Percentiles rank a stretch among this genome's conserved stretches.
Conservation (phyloP, 192 early-diverging fungal species). For the Spizellomyces sp. region DNA sequence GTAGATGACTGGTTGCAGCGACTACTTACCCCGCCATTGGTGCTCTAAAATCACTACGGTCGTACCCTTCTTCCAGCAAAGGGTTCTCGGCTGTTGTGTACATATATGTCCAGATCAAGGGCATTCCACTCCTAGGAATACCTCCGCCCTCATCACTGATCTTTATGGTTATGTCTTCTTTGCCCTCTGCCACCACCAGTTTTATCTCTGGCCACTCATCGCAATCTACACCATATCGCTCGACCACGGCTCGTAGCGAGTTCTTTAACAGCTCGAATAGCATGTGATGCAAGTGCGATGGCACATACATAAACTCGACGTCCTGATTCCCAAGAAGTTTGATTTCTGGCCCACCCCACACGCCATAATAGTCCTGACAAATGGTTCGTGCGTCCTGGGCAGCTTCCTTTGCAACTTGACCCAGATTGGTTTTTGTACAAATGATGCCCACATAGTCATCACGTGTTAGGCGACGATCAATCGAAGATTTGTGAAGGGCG, state of each 20-base stretch:
- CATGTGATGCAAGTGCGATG: constrained; percentile 95
- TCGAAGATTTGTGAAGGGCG: constrained; percentile 38
- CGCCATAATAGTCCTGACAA: constrained; percentile 87
- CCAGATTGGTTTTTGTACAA: constrained; percentile 83
- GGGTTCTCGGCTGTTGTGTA: constrained; percentile 57
- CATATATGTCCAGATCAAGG: constrained; percentile 96
- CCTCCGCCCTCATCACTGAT: constrained; percentile 95
- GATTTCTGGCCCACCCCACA: constrained; percentile 73
- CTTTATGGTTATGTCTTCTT: constrained; percentile 94
- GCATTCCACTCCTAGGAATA: constrained; percentile 85
- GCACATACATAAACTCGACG: constrained; percentile 95
- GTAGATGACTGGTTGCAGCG: not conserved
- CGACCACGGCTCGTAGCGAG: constrained; percentile 91
- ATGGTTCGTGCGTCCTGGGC: constrained; percentile 88
- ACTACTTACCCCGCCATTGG: constrained; percentile 54
- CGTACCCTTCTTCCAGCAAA: constrained; percentile 33
- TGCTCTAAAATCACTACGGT: constrained; percentile 47
- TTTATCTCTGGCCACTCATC: constrained; percentile 94
- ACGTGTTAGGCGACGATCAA: constrained; percentile 6
- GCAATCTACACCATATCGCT: constrained; percentile 80
- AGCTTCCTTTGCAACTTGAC: constrained; percentile 83
- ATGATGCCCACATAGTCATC: constrained; percentile 91
- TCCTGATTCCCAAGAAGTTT: constrained; percentile 54
- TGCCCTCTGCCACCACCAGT: constrained; percentile 73
- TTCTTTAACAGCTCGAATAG: constrained; percentile 98